Percentiles rank a stretch among this genome's conserved stretches.
Evolutionary conservation across 2,329 filamentous ascomycete species (phyloP).

Genomic region (Colletotrichum viniferum): DNA sequence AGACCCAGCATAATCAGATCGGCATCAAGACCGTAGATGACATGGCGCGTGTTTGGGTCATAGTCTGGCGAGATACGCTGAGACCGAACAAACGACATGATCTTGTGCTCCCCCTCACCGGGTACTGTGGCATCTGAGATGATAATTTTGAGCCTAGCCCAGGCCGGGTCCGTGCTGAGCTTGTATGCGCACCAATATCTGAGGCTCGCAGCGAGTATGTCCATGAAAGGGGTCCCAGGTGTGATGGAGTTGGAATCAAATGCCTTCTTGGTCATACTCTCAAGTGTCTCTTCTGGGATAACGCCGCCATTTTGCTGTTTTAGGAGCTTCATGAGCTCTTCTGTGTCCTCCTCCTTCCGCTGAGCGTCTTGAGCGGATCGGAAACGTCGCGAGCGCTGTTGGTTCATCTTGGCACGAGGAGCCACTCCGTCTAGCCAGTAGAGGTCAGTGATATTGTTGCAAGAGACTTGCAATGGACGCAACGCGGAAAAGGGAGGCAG

Average conservation of each 20-base stretch:
- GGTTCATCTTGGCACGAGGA: slow-evolving; percentile 99
- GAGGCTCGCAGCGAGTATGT: slow-evolving; percentile 86
- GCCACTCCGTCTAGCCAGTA: slow-evolving; percentile 80
- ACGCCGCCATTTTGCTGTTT: slow-evolving; percentile 76
- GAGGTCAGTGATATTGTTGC: background rate
- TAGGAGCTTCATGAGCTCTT: slow-evolving; percentile 83
- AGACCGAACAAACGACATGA: slow-evolving; percentile 97
- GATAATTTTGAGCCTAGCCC: slow-evolving; percentile 95
- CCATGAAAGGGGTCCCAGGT: slow-evolving; percentile 98
- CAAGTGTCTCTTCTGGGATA: slow-evolving; percentile 64
- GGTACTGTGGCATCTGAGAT: slow-evolving; percentile 98
- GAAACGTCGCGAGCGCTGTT: slow-evolving; percentile 95
- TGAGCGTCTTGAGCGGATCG: slow-evolving; percentile 91
- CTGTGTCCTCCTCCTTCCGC: slow-evolving; percentile 91
- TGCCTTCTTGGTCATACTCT: slow-evolving; percentile 78
- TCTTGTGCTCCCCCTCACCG: slow-evolving; percentile 98
- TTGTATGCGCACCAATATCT: slow-evolving; percentile 99
- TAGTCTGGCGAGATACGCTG: slow-evolving; percentile 90
- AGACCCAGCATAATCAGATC: slow-evolving; percentile 99
- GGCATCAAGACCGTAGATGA: slow-evolving; percentile 97
- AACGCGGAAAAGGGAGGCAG: slow-evolving; percentile 13
- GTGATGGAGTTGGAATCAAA: slow-evolving; percentile 92
- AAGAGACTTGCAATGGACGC: background rate
- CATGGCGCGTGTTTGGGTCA: slow-evolving; percentile 95
- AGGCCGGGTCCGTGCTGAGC: slow-evolving; percentile 93